Conservation (phyloP, 768 basidiomycete genomes). For the Terana coerulea region DNA sequence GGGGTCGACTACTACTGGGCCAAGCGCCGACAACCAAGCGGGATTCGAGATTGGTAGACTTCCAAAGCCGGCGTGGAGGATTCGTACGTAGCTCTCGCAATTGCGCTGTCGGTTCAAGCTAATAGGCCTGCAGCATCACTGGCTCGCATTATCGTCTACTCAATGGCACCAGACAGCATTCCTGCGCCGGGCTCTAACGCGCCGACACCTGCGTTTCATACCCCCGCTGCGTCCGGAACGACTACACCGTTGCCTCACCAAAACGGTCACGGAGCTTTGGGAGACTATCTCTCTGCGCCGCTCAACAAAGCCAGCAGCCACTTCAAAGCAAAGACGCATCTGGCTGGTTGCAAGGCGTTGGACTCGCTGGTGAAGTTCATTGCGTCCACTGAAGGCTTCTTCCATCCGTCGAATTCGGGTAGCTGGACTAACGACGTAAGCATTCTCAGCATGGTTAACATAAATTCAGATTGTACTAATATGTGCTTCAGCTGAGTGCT, state of each 20-base stretch:
- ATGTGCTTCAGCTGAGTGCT: slow-evolving; percentile 54
- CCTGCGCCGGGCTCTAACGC: slow-evolving; percentile 55
- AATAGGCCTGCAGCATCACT: slow-evolving; percentile 54
- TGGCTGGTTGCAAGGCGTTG: slow-evolving; percentile 82
- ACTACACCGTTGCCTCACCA: slow-evolving; percentile 49
- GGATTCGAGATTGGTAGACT: slow-evolving; percentile 71
- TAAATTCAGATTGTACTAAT: neutral
- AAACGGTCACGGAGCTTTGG: slow-evolving; percentile 31
- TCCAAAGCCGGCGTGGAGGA: slow-evolving; percentile 71
- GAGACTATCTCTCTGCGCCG: slow-evolving; percentile 58
- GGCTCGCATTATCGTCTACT: slow-evolving; percentile 84
- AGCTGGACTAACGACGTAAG: slow-evolving; percentile 74
- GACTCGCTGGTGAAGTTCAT: slow-evolving; percentile 84
- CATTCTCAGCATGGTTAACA: slow-evolving; percentile 5
- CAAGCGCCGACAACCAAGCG: slow-evolving; percentile 68
- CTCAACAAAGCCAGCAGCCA: slow-evolving; percentile 44
- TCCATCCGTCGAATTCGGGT: slow-evolving; percentile 87
- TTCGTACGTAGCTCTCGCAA: slow-evolving; percentile 41
- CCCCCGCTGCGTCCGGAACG: slow-evolving; percentile 62
- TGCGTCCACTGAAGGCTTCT: slow-evolving; percentile 85
- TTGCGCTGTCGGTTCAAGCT: slow-evolving; percentile 15
- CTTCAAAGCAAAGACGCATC: slow-evolving; percentile 47
- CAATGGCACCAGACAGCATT: slow-evolving; percentile 68
- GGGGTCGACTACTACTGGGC: slow-evolving; percentile 73
- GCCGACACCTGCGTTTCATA: slow-evolving; percentile 65